Evolutionary conservation across 306 rosid species (phyloP), one percentile per base, ranked within the genome.

Genomic region (Prunus salicina): DNA sequence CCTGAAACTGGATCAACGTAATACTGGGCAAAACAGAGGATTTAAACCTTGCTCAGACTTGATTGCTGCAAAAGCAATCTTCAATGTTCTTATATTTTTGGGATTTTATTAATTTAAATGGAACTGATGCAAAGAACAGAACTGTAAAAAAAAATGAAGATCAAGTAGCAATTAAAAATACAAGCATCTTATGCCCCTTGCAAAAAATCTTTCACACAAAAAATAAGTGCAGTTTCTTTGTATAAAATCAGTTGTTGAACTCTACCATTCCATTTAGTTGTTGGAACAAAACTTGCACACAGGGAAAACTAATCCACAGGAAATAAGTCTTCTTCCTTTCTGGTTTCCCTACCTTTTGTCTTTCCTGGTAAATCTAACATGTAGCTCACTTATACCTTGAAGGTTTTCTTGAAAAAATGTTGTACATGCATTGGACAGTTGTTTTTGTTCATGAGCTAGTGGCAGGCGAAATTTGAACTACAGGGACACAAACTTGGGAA

Each of bases 1-100:
- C 84, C 73, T 22, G 91, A 85, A 16, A 25, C 71, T 62, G 89
- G 89, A 69, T 88, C 82, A 19, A 73, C 22, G 82, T 85, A 88
- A 83, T 88, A 88, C 91, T 88, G 89, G 86, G 83, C 19, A 41
- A 55, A 18, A 81, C 18, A 69, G 16, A 67, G 52, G 71, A 25
- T 66, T 71, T 38, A 75, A 76, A 34, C 13, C 65, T 27, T 69
- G 16, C 47, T 41, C 64, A 34, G 28, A 69, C 47, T 67, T 47
- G 5, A 32, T 15, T 63, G 10, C 38, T 38, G 11, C 4, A 75
- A 67, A 62, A 62, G 69, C 77, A 41, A 72, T 15, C 20, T 15
- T n/a, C 22, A 12, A 30, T 53, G 15, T 58, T 18, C 49, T 47
- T 18, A 60, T 47, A 4, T 43, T 53, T 28, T 22, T 45, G 38